Conservation (phyloP, 1,284 basidiomycete species). For the Apiotrichum sp. region DNA sequence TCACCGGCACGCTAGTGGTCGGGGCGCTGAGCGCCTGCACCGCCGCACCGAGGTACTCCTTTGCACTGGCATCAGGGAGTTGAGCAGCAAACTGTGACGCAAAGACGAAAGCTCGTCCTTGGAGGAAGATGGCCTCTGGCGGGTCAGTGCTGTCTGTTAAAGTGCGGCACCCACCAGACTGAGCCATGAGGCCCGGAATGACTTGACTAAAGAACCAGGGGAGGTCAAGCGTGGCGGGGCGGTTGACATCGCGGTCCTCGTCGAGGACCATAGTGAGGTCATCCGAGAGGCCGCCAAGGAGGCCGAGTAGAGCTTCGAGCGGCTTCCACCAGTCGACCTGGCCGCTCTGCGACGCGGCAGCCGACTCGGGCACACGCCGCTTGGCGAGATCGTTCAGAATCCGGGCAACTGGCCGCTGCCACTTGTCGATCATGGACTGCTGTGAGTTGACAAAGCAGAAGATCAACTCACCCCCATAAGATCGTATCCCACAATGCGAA, state of each 20-base stretch:
- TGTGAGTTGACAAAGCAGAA: neutral
- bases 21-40: slow-evolving; percentile 72
- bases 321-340: slow-evolving; percentile 63
- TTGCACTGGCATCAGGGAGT: slow-evolving; percentile 63
- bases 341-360: slow-evolving; percentile 27
- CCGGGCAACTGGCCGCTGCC: slow-evolving; percentile 54
- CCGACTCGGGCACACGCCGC: slow-evolving; percentile 40
- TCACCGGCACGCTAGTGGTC: slow-evolving; percentile 71
- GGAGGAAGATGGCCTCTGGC: slow-evolving; percentile 77
- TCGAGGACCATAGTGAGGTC: slow-evolving; percentile 69
- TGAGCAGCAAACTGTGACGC: slow-evolving; percentile 79
- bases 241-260: slow-evolving; percentile 59
- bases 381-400: slow-evolving; percentile 60
- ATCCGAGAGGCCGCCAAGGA: slow-evolving; percentile 76
- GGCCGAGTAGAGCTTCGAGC: slow-evolving; percentile 74
- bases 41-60: slow-evolving; percentile 80
- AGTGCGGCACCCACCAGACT: slow-evolving; percentile 22
- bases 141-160: too few relatives aligned
- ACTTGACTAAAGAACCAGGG: slow-evolving; percentile 67
- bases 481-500: slow-evolving; percentile 78
- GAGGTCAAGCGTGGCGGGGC: slow-evolving; percentile 65
- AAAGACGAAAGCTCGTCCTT: slow-evolving; percentile 90
- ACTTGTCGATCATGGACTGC: slow-evolving; percentile 67
- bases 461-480: slow-evolving; percentile 60
- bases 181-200: slow-evolving; percentile 64